Evolutionary conservation across 179 eudicot genomes (phyloP), one percentile per base, ranked within the genome.

Genomic region (Kewa caespitosa): DNA sequence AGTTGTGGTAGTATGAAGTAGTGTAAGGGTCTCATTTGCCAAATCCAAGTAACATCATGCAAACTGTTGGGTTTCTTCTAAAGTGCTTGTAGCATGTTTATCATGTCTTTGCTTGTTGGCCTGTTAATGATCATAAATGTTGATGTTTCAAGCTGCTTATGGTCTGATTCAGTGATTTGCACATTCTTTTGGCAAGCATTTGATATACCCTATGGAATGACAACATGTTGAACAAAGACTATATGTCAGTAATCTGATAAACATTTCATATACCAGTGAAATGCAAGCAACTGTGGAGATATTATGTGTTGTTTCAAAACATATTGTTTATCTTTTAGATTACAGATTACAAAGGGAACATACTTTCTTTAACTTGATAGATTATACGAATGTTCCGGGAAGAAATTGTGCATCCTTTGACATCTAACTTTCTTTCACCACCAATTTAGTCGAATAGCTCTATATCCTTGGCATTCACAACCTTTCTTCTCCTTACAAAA

Each of bases 381-480:
- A 42, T 37, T 46, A 17, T 12, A 28, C 52, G 20, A 33, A 32
- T 69, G 66, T 69, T 74, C 36, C 60, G 81, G 63, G 69, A 81
- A 66, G 62, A 70, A 81, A 54, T 78, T 68, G 31, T 54, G 68
- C 64, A 63, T 65, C 76, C 69, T 71, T 73, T 73, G 68, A 78
- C 7, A 64, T 79, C 70, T 57, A 77, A 74, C 69, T 75, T 33
- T 72, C 77, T 74, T 69, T 81, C 59, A 48, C 70, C 78, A 80
- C 74, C 75, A 74, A 81, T 78, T 60, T 62, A 64, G 34, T 74
- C 70, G 66, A 70, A 67, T 28, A 74, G 27, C 75, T 69, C 84
- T 73, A 69, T 81, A 73, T 82, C 75, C 79, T 82, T 74, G 81
- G 84, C 69, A 23, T 65, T 65, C 85, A 82, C 85, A 78, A 78